Evolutionary conservation across 805 yeast genomes (phyloP).

Genomic region (Brettanomyces bruxellensis): DNA sequence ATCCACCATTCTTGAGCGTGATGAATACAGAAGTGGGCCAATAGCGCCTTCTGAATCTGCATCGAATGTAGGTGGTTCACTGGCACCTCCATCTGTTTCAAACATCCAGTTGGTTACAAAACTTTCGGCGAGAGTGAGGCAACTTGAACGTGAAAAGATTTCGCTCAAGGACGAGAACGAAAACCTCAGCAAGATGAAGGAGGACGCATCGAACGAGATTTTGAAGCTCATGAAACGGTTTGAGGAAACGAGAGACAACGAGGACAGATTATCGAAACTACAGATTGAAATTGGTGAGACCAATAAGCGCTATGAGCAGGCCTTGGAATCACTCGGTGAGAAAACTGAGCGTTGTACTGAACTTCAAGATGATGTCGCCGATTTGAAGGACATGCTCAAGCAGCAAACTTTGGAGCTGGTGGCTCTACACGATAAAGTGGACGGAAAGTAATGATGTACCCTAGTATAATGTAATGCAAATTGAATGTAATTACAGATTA

Average conservation of each 20-base stretch:
- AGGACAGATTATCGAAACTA: constrained; percentile 18
- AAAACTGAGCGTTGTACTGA: constrained; percentile 82
- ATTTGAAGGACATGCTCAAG: constrained; percentile 75
- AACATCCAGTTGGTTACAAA: constrained; percentile 61
- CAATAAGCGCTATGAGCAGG: constrained; percentile 28
- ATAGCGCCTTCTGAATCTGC: background rate
- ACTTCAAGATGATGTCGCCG: constrained; percentile 78
- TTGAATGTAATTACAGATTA: background rate
- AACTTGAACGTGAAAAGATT: constrained; percentile 70
- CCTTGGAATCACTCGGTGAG: constrained; percentile 72
- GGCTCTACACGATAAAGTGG: constrained; percentile 39
- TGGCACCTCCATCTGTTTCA: constrained; percentile 3
- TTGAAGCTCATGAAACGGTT: constrained; percentile 47
- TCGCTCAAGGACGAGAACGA: constrained; percentile 56
- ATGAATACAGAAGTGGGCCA: background rate
- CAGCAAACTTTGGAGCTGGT: constrained; percentile 85
- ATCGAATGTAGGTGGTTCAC: constrained; percentile 5
- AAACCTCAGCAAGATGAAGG: constrained; percentile 47
- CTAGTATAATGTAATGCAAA: background rate
- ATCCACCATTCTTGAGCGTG: background rate
- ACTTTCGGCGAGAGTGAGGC: constrained; percentile 66
- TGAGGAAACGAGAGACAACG: constrained; percentile 31
- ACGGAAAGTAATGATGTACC: background rate
- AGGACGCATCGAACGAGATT: constrained; percentile 60
- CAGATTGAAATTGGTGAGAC: constrained; percentile 12